These are phyloP conservation scores for Aspergillus cavernicola DNA, from an alignment of 495 filamentous ascomycete species.

Conservation along the genomic window DNA sequence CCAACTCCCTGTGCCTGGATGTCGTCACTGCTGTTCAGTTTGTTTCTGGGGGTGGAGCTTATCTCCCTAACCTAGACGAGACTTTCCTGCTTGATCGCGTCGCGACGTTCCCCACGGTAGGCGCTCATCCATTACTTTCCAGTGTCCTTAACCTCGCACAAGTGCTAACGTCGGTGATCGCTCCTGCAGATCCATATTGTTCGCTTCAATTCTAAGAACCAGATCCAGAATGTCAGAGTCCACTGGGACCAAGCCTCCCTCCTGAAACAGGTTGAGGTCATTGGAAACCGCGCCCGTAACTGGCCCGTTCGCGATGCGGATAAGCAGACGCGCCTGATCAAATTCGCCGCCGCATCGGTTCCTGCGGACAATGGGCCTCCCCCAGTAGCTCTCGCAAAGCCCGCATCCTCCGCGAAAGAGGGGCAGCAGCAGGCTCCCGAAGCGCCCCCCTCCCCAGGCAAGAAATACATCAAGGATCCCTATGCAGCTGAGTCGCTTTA, in stretches of 20 bases:
- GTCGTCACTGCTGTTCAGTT: slow-evolving; percentile 84
- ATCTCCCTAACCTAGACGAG: slow-evolving; percentile 86
- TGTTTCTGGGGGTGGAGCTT: slow-evolving; percentile 72
- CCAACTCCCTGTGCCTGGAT: slow-evolving; percentile 67
- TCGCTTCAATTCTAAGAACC: slow-evolving; percentile 67
- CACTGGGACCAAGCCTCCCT: slow-evolving; percentile 95
- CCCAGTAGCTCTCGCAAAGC: background rate
- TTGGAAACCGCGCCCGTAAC: slow-evolving; percentile 78
- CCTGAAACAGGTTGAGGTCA: slow-evolving; percentile 88
- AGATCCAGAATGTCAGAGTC: slow-evolving; percentile 80
- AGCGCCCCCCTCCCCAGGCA: slow-evolving; percentile 44
- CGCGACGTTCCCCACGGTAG: slow-evolving; percentile 78
- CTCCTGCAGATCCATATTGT: slow-evolving; percentile 80
- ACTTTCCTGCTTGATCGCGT: slow-evolving; percentile 86
- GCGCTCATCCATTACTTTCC: background rate
- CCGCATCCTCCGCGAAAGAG: slow-evolving; percentile 4
- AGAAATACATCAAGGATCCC: slow-evolving; percentile 57
- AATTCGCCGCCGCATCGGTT: slow-evolving; percentile 30
- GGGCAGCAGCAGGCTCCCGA: slow-evolving; percentile 15
- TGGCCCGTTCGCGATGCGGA: slow-evolving; percentile 93
- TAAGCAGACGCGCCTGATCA: slow-evolving; percentile 76
- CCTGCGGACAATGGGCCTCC: slow-evolving; percentile 11
- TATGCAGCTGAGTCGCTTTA: slow-evolving; percentile 65
- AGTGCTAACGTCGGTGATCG: background rate
- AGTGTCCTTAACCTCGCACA: background rate